Evolutionary conservation across 257 asterid genomes (phyloP), one percentile per base, ranked within the genome.

Genomic region (Plantago ovata): DNA sequence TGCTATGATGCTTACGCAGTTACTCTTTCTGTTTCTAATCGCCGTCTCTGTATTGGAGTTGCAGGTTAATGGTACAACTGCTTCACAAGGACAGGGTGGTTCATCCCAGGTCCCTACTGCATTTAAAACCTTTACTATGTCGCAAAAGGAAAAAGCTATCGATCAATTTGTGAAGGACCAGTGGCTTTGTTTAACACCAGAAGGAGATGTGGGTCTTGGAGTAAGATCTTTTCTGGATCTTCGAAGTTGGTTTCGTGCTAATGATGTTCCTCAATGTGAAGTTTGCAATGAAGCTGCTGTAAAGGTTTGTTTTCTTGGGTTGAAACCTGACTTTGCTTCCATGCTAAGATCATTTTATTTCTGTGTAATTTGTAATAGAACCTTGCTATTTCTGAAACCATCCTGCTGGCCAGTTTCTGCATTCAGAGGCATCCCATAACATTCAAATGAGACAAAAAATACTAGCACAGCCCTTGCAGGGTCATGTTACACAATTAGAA

Each of bases 221-320:
- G 75, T 84, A 32, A 80, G 95, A 81, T 85, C 98, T 47, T 88
- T 92, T 70, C 82, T 92, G 55, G 98, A 92, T 72, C 88, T 88
- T 32, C 87, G 96, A 64, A 82, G 95, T 62, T 92, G 95, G 96
- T 92, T 92, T 56, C 83, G 79, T 24, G 72, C 65, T 47, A 92
- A 80, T 20, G 96, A 88, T 49, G 84, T 88, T 64, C 84, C 98
- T 56, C 61, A 83, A 16, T 92, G 98, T 65, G 89, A 80, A 57
- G 85, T 88, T 62, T 92, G 97, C 87, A 92, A 92, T 38, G 98
- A 92, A 80, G 91, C 95, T 63, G 95, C 95, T 14, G 79, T 88
- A 38, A 92, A 85, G 98, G 98, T 92, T 16, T 53, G 71, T 67
- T 14, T n/a, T 43, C 32, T 41, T 63, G 28, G 46, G 63, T 63